These are phyloP conservation scores for Iberis pinnata DNA, from an alignment of 345 rosid genomes.

Conservation along the genomic window DNA sequence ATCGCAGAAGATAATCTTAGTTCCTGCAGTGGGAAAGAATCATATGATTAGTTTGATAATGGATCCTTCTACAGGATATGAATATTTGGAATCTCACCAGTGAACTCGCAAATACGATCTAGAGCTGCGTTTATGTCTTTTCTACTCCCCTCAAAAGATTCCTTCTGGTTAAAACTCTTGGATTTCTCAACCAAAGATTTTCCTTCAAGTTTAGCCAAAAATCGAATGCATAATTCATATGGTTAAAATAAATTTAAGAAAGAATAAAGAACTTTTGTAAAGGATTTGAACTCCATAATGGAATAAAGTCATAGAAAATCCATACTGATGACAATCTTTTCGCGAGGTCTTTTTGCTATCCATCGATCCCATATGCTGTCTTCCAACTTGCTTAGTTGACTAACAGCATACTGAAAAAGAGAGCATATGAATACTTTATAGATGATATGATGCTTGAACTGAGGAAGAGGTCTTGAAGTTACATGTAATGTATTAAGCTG, in stretches of 20 bases:
- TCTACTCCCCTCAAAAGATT: conserved; percentile 79
- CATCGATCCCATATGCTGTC: conserved; percentile 88
- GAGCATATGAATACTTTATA: conserved; percentile 22
- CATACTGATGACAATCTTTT: conserved; percentile 57
- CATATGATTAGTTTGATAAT: conserved; percentile 6
- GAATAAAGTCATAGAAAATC: conserved; percentile 27
- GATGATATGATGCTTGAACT: conserved; percentile 4
- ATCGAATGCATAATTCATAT: conserved; percentile 1
- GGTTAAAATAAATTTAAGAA: background rate
- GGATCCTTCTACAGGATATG: background rate
- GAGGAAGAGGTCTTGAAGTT: conserved; percentile 33
- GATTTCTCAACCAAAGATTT: conserved; percentile 62
- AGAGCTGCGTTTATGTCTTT: conserved; percentile 83
- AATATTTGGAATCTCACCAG: conserved; percentile 43
- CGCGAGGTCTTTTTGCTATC: conserved; percentile 57
- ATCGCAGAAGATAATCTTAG: conserved; percentile 87
- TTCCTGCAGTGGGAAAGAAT: conserved; percentile 50
- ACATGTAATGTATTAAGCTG: conserved; percentile 89
- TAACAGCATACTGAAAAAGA: conserved; percentile 80
- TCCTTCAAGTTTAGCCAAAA: conserved; percentile 29
- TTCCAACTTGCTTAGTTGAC: conserved; percentile 87
- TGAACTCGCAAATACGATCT: conserved; percentile 75
- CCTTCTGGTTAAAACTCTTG: conserved; percentile 60
- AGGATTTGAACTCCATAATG: too few relatives aligned
- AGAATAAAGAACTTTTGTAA: background rate